Percentiles rank a stretch among this genome's conserved stretches.
Evolutionary conservation across 192 early-diverging fungal species (phyloP).

Genomic region (Linnemannia hyalina): DNA sequence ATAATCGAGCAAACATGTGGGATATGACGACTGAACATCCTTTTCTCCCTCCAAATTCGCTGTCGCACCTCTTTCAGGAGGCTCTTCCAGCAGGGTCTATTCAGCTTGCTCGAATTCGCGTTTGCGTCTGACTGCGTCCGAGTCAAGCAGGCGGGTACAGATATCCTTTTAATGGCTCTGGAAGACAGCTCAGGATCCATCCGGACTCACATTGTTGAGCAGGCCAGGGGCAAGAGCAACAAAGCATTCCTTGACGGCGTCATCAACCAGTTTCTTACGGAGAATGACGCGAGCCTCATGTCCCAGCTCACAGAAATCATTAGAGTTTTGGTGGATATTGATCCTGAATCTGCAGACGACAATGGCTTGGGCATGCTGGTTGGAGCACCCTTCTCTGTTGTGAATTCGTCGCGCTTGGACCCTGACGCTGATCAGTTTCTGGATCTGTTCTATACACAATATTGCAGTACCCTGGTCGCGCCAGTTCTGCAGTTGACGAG

Average conservation of each 20-base stretch:
- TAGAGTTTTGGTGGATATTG: constrained; percentile 77
- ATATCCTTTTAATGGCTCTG: constrained; percentile 77
- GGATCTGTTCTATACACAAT: constrained; percentile 79
- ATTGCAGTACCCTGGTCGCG: constrained; percentile 65
- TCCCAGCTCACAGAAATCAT: constrained; percentile 81
- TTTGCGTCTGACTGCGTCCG: constrained; percentile 65
- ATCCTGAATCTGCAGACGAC: constrained; percentile 1
- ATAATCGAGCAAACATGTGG: neutral
- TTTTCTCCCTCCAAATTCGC: constrained; percentile 18
- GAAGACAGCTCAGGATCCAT: constrained; percentile 85
- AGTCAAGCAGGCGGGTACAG: constrained; percentile 73
- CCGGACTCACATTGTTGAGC: constrained; percentile 70
- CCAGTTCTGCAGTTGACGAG: constrained; percentile 40
- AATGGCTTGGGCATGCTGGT: neutral
- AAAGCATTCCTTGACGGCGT: constrained; percentile 74
- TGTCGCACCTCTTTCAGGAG: constrained; percentile 60
- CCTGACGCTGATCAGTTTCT: constrained; percentile 79
- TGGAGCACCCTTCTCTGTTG: constrained; percentile 24
- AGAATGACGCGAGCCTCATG: constrained; percentile 74
- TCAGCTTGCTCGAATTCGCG: constrained; percentile 79
- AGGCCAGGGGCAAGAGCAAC: constrained; percentile 38
- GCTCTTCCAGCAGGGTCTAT: constrained; percentile 82
- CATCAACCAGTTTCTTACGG: constrained; percentile 70
- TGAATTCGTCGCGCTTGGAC: constrained; percentile 33
- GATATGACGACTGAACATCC: neutral